phyloP scores from a whole-genome alignment of 768 basidiomycete genomes.

The Tulasnella sp. region DNA sequence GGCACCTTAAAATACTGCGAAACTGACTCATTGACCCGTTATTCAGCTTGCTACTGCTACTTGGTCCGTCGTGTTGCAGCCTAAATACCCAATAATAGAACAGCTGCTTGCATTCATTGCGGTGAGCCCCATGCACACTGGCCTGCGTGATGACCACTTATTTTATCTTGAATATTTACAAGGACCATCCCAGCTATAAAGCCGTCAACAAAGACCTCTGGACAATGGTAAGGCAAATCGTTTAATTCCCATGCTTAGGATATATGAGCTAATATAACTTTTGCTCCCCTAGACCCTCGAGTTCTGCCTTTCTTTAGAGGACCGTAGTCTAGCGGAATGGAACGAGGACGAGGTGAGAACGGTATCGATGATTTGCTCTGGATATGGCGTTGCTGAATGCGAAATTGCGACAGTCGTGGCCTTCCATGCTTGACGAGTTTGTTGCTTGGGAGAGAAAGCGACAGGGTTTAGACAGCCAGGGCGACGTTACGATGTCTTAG shows the following conservation, averaged over 20 bases:
- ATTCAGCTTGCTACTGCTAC: constrained; percentile 55
- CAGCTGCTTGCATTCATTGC: constrained; percentile 55
- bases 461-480: not conserved
- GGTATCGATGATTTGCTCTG: not conserved
- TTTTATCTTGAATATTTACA: constrained; percentile 1
- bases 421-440: constrained; percentile 10
- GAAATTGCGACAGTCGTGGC: not conserved
- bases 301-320: constrained; percentile 2
- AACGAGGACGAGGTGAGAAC: constrained; percentile 5
- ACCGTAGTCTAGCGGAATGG: not conserved
- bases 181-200: constrained; percentile 50
- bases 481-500: constrained; percentile 2
- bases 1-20: not conserved
- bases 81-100: constrained; percentile 52
- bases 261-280: not conserved
- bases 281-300: not conserved
- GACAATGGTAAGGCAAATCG: constrained; percentile 49
- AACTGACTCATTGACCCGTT: not conserved
- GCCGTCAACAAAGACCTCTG: constrained; percentile 78
- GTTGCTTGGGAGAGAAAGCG: constrained; percentile 6
- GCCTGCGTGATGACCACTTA: not conserved
- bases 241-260: not conserved
- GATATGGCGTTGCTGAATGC: not conserved
- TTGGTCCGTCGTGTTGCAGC: constrained; percentile 63
- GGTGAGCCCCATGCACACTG: constrained; percentile 30